Evolutionary conservation across 1,284 basidiomycete genomes (phyloP).

Genomic region (Apiotrichum laibachii): DNA sequence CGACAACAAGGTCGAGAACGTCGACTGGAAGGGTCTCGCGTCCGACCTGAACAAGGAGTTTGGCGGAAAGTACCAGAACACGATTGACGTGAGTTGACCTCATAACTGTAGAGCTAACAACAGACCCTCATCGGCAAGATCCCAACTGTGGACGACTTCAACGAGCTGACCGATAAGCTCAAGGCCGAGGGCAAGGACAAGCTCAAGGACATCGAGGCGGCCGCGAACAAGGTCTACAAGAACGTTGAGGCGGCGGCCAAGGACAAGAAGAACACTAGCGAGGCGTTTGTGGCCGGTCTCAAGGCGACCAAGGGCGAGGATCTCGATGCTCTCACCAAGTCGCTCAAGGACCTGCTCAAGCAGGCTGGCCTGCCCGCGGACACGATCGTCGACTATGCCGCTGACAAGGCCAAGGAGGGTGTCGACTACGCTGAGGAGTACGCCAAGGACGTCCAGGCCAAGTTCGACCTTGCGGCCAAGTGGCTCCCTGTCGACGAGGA

Average conservation of each 20-base stretch:
- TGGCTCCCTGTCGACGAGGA: slow-evolving; percentile 44
- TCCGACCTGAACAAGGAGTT: slow-evolving; percentile 41
- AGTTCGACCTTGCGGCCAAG: slow-evolving; percentile 32
- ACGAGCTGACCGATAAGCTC: slow-evolving; percentile 39
- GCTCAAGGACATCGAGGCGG: slow-evolving; percentile 43
- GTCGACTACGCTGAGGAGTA: slow-evolving; percentile 40
- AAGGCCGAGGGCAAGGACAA: slow-evolving; percentile 43
- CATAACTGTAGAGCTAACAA: neutral
- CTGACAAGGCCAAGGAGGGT: slow-evolving; percentile 39
- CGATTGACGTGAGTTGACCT: slow-evolving; percentile 36
- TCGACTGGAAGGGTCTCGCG: slow-evolving; percentile 47
- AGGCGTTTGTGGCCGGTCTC: slow-evolving; percentile 38
- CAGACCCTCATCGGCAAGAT: slow-evolving; percentile 42
- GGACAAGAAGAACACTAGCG: slow-evolving; percentile 38
- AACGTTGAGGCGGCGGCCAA: slow-evolving; percentile 45
- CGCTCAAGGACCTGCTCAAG: slow-evolving; percentile 46
- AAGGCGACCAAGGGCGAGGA: slow-evolving; percentile 44
- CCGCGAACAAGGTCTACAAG: slow-evolving; percentile 42
- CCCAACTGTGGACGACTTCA: slow-evolving; percentile 39
- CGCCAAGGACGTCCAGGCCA: slow-evolving; percentile 37
- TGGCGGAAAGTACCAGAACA: slow-evolving; percentile 36
- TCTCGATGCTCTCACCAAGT: slow-evolving; percentile 43
- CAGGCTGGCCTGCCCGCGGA: slow-evolving; percentile 48
- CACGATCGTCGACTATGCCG: slow-evolving; percentile 39
- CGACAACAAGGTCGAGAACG: slow-evolving; percentile 38